phyloP scores from a whole-genome alignment of 768 basidiomycete genomes.

The Rhizopogon salebrosus region DNA sequence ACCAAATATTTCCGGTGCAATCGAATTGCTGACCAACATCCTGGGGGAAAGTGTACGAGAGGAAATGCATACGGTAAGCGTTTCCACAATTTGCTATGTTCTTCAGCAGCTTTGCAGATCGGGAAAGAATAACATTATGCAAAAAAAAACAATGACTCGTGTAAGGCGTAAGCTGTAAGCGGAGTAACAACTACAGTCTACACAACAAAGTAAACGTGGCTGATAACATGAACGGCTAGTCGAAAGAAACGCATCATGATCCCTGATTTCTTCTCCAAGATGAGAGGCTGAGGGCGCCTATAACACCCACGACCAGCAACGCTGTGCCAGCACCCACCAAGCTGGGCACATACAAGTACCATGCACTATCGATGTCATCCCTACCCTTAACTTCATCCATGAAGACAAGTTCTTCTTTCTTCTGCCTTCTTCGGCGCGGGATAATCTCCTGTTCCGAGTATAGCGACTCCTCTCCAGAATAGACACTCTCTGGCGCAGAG shows the following conservation, averaged over 20 bases:
- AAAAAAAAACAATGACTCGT: neutral
- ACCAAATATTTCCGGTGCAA: too few relatives aligned
- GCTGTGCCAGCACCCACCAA: slow-evolving; percentile 84
- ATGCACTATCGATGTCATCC: slow-evolving; percentile 64
- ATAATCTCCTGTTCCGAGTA: slow-evolving; percentile 27
- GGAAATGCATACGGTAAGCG: too few relatives aligned
- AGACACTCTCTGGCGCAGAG: slow-evolving; percentile 21
- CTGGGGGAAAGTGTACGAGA: too few relatives aligned
- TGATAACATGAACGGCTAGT: slow-evolving; percentile 1
- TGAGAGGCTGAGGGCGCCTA: slow-evolving; percentile 74
- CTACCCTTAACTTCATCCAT: slow-evolving; percentile 38
- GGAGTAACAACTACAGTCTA: neutral
- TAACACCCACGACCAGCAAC: slow-evolving; percentile 69
- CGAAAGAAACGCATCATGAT: slow-evolving; percentile 29
- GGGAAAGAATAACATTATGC: neutral
- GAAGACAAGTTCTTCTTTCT: slow-evolving; percentile 51
- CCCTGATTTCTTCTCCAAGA: slow-evolving; percentile 62
- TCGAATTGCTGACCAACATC: too few relatives aligned
- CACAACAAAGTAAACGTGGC: slow-evolving; percentile 11
- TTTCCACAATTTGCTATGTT: too few relatives aligned
- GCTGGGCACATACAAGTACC: slow-evolving; percentile 78
- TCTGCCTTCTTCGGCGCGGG: slow-evolving; percentile 44
- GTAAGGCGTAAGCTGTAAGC: too few relatives aligned
- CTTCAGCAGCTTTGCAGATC: slow-evolving; percentile 4
- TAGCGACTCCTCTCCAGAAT: slow-evolving; percentile 20